A percentile compares a stretch with the other conserved stretches of the same genome.
These are phyloP conservation scores for Xylariaceae sp. DNA, from an alignment of 2,329 filamentous ascomycete genomes.

Conservation along the genomic window DNA sequence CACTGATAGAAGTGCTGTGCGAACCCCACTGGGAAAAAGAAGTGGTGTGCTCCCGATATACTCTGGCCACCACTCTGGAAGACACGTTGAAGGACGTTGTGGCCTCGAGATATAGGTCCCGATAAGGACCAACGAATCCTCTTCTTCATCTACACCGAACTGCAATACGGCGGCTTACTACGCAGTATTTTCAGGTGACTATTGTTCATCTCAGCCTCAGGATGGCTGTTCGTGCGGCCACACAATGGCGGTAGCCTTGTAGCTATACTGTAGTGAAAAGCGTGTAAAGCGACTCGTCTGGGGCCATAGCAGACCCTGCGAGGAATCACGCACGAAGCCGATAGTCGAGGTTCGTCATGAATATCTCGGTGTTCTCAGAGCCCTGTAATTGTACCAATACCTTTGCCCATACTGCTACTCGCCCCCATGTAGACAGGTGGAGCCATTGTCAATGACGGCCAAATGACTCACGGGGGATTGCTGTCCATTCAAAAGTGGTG, in stretches of 20 bases:
- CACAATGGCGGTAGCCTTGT: too few species aligned
- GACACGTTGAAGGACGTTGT: background rate
- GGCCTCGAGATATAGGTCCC: background rate
- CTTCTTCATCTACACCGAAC: slow-evolving; percentile 17
- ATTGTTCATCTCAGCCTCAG: slow-evolving; percentile 10
- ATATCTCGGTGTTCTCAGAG: background rate
- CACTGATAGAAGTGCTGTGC: slow-evolving; percentile 5
- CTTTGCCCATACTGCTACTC: too few species aligned
- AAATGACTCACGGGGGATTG: background rate
- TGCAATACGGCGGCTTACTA: slow-evolving; percentile 8
- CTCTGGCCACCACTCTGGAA: background rate
- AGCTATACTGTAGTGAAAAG: too few species aligned
- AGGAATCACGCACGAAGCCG: slow-evolving; percentile 3
- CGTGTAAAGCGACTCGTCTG: background rate
- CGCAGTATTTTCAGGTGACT: slow-evolving; percentile 2
- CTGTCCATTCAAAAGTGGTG: background rate
- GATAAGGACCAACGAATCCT: slow-evolving; percentile 9
- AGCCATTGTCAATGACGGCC: background rate
- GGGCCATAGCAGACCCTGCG: slow-evolving; percentile 5
- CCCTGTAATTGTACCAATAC: background rate
- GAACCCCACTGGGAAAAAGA: slow-evolving; percentile 2
- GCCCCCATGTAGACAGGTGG: too few species aligned
- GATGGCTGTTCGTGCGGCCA: too few species aligned
- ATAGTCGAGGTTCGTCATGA: background rate
- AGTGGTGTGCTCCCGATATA: background rate